A percentile compares a stretch with the other conserved stretches of the same genome.
These are phyloP conservation scores for Monoraphidium neglectum DNA, from an alignment of 139 green algal species.

Conservation along the genomic window DNA sequence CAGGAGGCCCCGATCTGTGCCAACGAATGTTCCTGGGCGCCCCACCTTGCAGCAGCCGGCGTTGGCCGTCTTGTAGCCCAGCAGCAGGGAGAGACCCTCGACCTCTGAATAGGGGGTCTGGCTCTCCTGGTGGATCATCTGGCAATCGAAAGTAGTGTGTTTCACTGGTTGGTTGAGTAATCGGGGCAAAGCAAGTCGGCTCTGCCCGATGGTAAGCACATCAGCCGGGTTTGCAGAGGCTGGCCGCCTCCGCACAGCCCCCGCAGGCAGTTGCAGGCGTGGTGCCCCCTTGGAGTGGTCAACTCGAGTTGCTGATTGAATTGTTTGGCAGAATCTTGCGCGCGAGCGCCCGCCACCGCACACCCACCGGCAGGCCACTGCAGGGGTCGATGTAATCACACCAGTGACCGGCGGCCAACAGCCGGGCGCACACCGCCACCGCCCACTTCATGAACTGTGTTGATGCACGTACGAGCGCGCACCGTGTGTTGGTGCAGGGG, in stretches of 20 bases:
- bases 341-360: background rate
- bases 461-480: too few relatives aligned
- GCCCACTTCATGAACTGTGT: conserved; percentile 91
- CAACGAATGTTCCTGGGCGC: background rate
- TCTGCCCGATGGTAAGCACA: too few relatives aligned
- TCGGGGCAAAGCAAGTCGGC: too few relatives aligned
- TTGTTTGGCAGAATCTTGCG: too few relatives aligned
- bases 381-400: conserved; percentile 98
- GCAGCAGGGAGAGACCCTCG: conserved; percentile 59
- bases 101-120: conserved; percentile 88
- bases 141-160: background rate
- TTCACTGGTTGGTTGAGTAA: too few relatives aligned
- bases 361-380: conserved; percentile 83
- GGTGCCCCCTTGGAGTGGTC: too few relatives aligned
- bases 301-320: too few relatives aligned
- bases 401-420: conserved; percentile 79
- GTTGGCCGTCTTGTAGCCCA: conserved; percentile 56
- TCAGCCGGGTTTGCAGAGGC: too few relatives aligned
- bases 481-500: too few relatives aligned
- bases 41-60: conserved; percentile 68
- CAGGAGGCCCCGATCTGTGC: background rate
- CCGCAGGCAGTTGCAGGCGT: too few relatives aligned
- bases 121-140: conserved; percentile 82
- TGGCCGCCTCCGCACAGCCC: too few relatives aligned
- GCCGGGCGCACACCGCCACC: conserved; percentile 63